Base-by-base conservation (phyloP, 768 basidiomycete genomes). In the Sutorius australiensis region DNA sequence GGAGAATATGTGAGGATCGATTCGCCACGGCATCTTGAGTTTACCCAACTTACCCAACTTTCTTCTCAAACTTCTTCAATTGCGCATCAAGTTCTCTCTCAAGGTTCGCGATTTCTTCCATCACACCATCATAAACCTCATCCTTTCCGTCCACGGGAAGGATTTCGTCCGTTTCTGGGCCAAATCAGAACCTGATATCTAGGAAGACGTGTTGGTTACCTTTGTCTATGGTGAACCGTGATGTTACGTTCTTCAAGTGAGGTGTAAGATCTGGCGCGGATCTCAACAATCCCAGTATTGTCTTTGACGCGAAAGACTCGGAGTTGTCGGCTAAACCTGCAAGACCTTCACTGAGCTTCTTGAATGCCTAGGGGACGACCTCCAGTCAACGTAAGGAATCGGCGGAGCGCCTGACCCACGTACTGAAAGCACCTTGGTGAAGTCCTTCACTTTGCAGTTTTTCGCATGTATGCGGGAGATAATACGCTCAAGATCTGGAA, bases 401-500 rank as follows among this genome's bases (percentile, higher is more conserved):
- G 37, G 36, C 6, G 1, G 39, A 28, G 19, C 13, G 12, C 6
- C n/a, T 0, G 12, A 38, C 46, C 46, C 45, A 66, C 77, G 56
- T 66, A 94, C 93, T 42, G 73, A 72, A 10, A 97, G 77, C 21
- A 95, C 88, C 66, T 86, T 90, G 57, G 87, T 67, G 67, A 99
- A 99, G 63, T 97, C 92, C 59, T 79, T 83, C 55, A 94, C 82
- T 67, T 82, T 87, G 72, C 91, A 91, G 52, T 84, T 89, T 66
- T 88, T 92, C 12, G 95, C 95, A 64, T 98, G 97, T 50, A 98
- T 89, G 34, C 97, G 87, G 11, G 94, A 94, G 10, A 99, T 86
- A 52, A 97, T 83, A 13, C 97, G 89, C 66, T 98, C 92, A 9
- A 95, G 79, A 67, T 98, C 95, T 6, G 94, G 94, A 7, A 97